These are phyloP conservation scores for Rhodamnia rubescens DNA, from an alignment of 345 rosid species.

Conservation along the genomic window DNA sequence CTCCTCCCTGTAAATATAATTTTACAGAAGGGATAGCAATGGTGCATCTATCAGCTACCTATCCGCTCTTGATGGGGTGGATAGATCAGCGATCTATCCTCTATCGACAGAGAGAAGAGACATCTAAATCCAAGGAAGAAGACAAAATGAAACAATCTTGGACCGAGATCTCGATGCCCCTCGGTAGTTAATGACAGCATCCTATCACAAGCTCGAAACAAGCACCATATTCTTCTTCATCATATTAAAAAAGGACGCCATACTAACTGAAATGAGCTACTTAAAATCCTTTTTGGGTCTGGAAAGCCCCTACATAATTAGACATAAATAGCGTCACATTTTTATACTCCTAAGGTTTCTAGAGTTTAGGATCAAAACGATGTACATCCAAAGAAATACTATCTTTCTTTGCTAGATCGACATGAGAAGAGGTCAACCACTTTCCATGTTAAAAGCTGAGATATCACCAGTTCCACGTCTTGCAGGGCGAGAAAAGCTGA, in stretches of 20 bases:
- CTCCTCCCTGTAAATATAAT: neutral
- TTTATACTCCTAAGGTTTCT: constrained; percentile 8
- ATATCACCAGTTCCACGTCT: neutral
- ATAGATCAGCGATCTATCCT: neutral
- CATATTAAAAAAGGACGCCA: neutral
- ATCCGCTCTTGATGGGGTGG: neutral
- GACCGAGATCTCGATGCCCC: neutral
- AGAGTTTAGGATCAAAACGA: neutral
- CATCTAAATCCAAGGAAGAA: neutral
- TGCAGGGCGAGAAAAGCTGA: neutral
- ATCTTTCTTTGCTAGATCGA: neutral
- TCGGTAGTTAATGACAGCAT: neutral
- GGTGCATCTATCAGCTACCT: neutral
- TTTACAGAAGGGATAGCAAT: neutral
- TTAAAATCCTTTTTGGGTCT: neutral
- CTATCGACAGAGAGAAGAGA: neutral
- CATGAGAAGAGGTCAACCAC: neutral
- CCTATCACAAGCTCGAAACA: neutral
- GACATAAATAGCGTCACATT: constrained; percentile 5
- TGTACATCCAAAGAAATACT: constrained; percentile 1
- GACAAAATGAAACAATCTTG: neutral
- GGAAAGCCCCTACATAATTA: constrained; percentile 12
- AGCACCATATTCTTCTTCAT: neutral
- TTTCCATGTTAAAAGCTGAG: neutral
- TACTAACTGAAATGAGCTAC: constrained; percentile 3